Conservation (phyloP, 495 filamentous ascomycete genomes). For the Neurospora sp. region DNA sequence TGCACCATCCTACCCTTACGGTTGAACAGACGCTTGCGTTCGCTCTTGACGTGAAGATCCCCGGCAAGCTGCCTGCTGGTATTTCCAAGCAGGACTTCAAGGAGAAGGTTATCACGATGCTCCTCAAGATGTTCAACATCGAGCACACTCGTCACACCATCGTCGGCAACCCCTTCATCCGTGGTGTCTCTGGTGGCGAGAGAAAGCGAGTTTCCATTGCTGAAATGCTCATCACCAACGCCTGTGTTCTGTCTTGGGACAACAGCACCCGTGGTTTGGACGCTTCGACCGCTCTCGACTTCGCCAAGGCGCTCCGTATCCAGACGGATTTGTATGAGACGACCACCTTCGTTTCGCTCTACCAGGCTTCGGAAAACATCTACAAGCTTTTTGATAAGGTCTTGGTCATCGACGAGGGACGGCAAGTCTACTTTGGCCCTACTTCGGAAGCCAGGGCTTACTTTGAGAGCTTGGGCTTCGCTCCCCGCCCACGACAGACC, state of each 20-base stretch:
- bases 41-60: slow-evolving; percentile 71
- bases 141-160: slow-evolving; percentile 73
- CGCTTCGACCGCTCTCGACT: slow-evolving; percentile 70
- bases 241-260: slow-evolving; percentile 68
- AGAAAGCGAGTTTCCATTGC: slow-evolving; percentile 69
- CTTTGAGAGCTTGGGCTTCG: slow-evolving; percentile 75
- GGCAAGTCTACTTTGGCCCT: slow-evolving; percentile 73
- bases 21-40: slow-evolving; percentile 78
- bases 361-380: slow-evolving; percentile 77
- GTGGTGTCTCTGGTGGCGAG: slow-evolving; percentile 81
- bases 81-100: slow-evolving; percentile 60
- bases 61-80: slow-evolving; percentile 58
- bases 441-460: slow-evolving; percentile 58
- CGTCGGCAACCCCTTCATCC: slow-evolving; percentile 70
- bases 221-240: slow-evolving; percentile 62
- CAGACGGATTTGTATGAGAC: slow-evolving; percentile 72
- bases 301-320: slow-evolving; percentile 60
- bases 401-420: slow-evolving; percentile 68
- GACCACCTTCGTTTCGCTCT: slow-evolving; percentile 70
- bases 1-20: slow-evolving; percentile 72
- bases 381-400: slow-evolving; percentile 85
- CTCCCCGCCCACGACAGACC: slow-evolving; percentile 69
- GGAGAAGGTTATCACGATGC: slow-evolving; percentile 53
- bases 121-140: slow-evolving; percentile 85
- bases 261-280: slow-evolving; percentile 80